Evolutionary conservation across 225 moss, liverwort and hornwort genomes (phyloP), one percentile per base, ranked within the genome.

Genomic region (Pseudoscleropodium purum): DNA sequence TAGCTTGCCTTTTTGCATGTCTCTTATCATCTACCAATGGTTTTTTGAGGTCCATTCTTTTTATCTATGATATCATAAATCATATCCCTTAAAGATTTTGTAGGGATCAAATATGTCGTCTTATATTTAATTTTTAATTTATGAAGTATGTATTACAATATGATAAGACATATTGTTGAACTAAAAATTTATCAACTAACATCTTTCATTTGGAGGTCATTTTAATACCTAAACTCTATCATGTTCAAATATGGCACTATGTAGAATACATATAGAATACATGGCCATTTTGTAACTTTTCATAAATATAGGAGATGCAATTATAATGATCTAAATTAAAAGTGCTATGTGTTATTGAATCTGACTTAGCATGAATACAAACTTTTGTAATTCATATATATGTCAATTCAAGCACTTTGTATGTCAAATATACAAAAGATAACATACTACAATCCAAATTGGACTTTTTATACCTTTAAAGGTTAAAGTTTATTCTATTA

Each of bases 281-380:
- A 0, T 37, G 10, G 10, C 6, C 25, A 79, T 37, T 16, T 79
- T 15, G 13, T n/a, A 56, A 79, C 16, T 56, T 79, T 2, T 54
- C 6, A 56, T 0, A 25, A 9, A 25, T 56, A 0, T 25, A 56
- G 4, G 10, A 37, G 4, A 54, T 37, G 25, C 10, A 78, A 25
- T 57, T 57, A 57, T 56, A 56, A 78, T 56, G 10, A 56, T 25
- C 0, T 16, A 10, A 25, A 56, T 56, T 54, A 10, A 1, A 79
- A 37, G 37, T 56, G 6, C 0, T 2, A 36, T 23, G 5, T 37
- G 6, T 37, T 4, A 56, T 10, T 79, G 6, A 6, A n/a, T 26
- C 1, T 0, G 0, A 36, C 15, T 36, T 23, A 15, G 4, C 0
- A 23, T 52, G 14, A 34, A 52, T 3, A 14, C 21, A 54, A 77